Evolutionary conservation across 2,329 filamentous ascomycete genomes (phyloP).

Genomic region (Ceratocystis variospora): DNA sequence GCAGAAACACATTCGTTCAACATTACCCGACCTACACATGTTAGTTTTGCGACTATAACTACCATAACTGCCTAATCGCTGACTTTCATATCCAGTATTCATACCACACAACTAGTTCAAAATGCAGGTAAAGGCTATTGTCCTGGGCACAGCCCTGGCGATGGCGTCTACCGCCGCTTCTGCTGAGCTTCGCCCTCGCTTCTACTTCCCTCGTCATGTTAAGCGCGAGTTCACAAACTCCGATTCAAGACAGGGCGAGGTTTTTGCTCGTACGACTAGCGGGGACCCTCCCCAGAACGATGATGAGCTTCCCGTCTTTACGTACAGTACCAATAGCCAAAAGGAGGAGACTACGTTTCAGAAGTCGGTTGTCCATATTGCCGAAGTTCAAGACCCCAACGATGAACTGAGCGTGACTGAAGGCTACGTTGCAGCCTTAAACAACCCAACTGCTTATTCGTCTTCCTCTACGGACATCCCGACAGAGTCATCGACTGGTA

Average conservation of each 20-base stretch:
- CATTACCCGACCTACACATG: slow-evolving; percentile 31
- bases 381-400: not conserved
- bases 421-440: not conserved
- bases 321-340: slow-evolving; percentile 2
- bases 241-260: slow-evolving; percentile 27
- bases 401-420: not conserved
- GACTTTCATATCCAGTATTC: not conserved
- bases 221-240: slow-evolving; percentile 37
- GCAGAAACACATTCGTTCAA: slow-evolving; percentile 43
- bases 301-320: not conserved
- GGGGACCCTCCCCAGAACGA: not conserved
- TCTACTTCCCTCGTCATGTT: slow-evolving; percentile 45
- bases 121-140: slow-evolving; percentile 37
- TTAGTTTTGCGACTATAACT: not conserved
- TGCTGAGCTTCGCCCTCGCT: slow-evolving; percentile 35
- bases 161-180: slow-evolving; percentile 34
- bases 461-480: not conserved
- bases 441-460: not conserved
- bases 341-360: slow-evolving; percentile 8
- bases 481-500: not conserved
- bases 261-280: slow-evolving; percentile 21
- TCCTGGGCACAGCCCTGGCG: slow-evolving; percentile 36
- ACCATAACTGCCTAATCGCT: not conserved
- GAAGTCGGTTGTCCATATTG: not conserved
- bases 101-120: slow-evolving; percentile 21